Evolutionary conservation across 192 early-diverging fungal species (phyloP).

Genomic region (Coemansia sp.): DNA sequence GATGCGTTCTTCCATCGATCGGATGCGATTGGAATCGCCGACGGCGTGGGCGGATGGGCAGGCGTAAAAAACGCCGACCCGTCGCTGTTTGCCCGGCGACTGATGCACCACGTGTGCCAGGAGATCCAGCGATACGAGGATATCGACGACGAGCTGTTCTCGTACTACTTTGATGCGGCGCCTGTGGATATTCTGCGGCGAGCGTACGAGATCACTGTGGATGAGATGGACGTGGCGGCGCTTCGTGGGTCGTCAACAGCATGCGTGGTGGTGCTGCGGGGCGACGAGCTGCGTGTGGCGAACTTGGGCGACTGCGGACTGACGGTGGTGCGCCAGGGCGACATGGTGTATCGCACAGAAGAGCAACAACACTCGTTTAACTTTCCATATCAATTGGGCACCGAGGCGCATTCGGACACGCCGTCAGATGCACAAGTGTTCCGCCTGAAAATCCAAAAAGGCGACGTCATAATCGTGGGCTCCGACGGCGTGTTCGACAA

Average conservation of each 20-base stretch:
- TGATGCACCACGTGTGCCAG: constrained; percentile 89
- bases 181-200: constrained; percentile 80
- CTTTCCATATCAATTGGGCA: constrained; percentile 95
- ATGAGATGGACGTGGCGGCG: constrained; percentile 66
- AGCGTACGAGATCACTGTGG: constrained; percentile 72
- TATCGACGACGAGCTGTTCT: constrained; percentile 72
- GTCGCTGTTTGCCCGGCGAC: constrained; percentile 82
- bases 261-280: constrained; percentile 78
- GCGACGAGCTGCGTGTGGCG: constrained; percentile 91
- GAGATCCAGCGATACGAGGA: constrained; percentile 88
- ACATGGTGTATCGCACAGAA: constrained; percentile 89
- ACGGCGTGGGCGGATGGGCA: constrained; percentile 95
- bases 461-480: constrained; percentile 90
- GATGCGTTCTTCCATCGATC: constrained; percentile 88
- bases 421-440: constrained; percentile 85
- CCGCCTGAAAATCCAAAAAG: constrained; percentile 80
- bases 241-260: constrained; percentile 92
- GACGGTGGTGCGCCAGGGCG: constrained; percentile 80
- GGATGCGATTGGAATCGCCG: constrained; percentile 89
- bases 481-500: constrained; percentile 98
- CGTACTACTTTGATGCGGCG: constrained; percentile 75
- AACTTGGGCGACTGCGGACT: constrained; percentile 96
- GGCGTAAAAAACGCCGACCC: constrained; percentile 80
- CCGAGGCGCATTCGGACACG: constrained; percentile 69
- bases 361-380: constrained; percentile 99